A percentile compares a stretch with the other conserved stretches of the same genome.
phyloP scores from a whole-genome alignment of 2,329 filamentous ascomycete species.

The Ilyonectria sp. region DNA sequence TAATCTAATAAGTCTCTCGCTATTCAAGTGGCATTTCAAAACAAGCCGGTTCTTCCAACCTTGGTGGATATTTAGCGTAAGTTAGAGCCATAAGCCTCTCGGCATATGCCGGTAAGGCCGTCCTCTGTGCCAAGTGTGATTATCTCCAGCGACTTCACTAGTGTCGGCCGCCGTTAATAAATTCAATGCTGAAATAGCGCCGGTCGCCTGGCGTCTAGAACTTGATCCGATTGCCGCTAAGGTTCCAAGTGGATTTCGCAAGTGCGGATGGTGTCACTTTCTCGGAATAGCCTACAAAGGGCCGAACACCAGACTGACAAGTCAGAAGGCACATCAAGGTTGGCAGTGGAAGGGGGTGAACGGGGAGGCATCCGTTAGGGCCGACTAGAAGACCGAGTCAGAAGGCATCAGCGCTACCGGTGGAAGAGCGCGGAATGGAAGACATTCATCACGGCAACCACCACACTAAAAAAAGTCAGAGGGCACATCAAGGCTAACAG shows the following conservation, averaged over 20 bases:
- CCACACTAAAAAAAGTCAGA: neutral
- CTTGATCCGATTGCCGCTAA: neutral
- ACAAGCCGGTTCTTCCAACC: neutral
- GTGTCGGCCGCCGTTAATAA: neutral
- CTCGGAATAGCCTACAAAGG: too few relatives aligned
- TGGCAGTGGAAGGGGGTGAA: neutral
- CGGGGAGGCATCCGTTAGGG: neutral
- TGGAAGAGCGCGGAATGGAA: neutral
- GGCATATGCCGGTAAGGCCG: neutral
- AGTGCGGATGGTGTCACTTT: too few relatives aligned
- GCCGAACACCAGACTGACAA: too few relatives aligned
- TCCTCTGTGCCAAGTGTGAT: neutral
- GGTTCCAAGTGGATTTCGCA: too few relatives aligned
- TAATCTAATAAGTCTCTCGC: neutral
- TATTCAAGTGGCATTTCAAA: neutral
- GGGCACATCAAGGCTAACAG: neutral
- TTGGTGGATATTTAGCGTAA: neutral
- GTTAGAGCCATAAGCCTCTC: neutral
- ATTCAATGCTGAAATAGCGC: neutral
- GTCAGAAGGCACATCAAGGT: neutral
- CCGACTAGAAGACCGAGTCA: neutral
- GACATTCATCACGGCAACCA: neutral
- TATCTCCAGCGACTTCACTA: neutral
- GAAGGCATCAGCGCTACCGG: neutral
- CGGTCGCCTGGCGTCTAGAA: neutral